Percentiles rank a stretch among this genome's conserved stretches.
phyloP scores from a whole-genome alignment of 768 basidiomycete genomes.

The Tephrocybe sp. region DNA sequence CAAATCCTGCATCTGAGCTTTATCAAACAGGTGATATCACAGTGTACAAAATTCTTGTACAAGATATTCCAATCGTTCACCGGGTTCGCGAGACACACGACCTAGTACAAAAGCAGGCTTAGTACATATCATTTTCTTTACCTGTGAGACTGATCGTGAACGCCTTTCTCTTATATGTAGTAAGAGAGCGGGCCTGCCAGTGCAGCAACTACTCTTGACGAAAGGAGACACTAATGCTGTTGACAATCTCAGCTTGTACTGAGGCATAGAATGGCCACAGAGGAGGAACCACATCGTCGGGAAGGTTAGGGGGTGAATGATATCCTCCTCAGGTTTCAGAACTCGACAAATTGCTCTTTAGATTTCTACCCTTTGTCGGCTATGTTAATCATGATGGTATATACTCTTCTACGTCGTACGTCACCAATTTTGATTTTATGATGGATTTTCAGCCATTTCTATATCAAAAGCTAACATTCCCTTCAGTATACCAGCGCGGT shows the following conservation, averaged over 20 bases:
- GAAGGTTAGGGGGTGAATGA: conserved; percentile 88
- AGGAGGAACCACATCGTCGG: conserved; percentile 88
- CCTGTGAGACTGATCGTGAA: not conserved
- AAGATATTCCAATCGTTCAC: conserved; percentile 95
- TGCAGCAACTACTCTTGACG: conserved; percentile 77
- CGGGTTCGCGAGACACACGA: conserved; percentile 92
- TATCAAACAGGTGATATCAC: conserved; percentile 96
- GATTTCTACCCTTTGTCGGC: conserved; percentile 92
- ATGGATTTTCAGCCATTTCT: no score
- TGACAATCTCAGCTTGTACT: conserved; percentile 88
- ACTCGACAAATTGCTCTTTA: conserved; percentile 27
- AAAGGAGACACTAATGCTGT: conserved; percentile 96
- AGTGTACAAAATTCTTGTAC: conserved; percentile 94
- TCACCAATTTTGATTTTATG: conserved; percentile 5
- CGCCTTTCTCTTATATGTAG: conserved; percentile 1
- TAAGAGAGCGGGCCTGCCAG: conserved; percentile 5
- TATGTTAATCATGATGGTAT: conserved; percentile 94
- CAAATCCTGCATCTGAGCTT: conserved; percentile 70
- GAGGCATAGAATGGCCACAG: conserved; percentile 85
- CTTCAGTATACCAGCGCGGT: no score
- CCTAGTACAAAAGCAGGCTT: conserved; percentile 39
- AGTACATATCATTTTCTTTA: conserved; percentile 26
- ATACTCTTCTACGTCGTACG: conserved; percentile 22
- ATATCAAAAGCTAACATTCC: no score
- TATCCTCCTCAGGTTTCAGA: not conserved